These are phyloP conservation scores for Rhodotorula sp. DNA, from an alignment of 1,284 basidiomycete species.

Conservation along the genomic window DNA sequence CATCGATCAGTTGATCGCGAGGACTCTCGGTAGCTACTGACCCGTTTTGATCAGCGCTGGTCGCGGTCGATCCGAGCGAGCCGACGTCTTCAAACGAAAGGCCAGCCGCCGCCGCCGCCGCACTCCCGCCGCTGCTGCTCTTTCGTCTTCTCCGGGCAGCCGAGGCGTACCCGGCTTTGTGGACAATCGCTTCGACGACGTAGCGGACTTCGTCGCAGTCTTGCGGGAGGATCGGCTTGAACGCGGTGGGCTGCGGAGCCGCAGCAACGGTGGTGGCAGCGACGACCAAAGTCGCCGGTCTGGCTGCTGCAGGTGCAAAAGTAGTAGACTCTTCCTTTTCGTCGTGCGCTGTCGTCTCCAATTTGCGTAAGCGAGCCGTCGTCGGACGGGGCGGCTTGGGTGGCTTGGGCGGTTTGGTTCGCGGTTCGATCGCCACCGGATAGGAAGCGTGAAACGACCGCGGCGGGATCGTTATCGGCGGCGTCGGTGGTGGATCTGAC, in stretches of 20 bases:
- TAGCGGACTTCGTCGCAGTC: slow-evolving; percentile 26
- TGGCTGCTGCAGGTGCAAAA: too few relatives aligned
- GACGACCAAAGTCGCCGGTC: too few relatives aligned
- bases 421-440: background rate
- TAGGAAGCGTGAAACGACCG: background rate
- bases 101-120: background rate
- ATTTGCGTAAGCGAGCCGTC: background rate
- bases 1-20: background rate
- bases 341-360: background rate
- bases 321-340: background rate
- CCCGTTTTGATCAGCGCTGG: background rate
- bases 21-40: background rate
- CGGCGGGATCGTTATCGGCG: slow-evolving; percentile 3
- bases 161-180: slow-evolving; percentile 4
- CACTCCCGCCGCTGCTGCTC: background rate
- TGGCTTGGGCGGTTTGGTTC: slow-evolving; percentile 10
- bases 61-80: too few relatives aligned
- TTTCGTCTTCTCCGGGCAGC: background rate
- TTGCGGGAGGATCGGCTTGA: slow-evolving; percentile 2
- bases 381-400: slow-evolving; percentile 14
- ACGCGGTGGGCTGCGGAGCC: slow-evolving; percentile 1
- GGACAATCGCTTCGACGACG: slow-evolving; percentile 36
- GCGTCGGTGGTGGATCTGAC: background rate
- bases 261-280: background rate
- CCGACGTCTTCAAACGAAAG: background rate